Percentiles rank a stretch among this genome's conserved stretches.
Conservation (phyloP, 805 yeast genomes). For the Millerozyma miso region DNA sequence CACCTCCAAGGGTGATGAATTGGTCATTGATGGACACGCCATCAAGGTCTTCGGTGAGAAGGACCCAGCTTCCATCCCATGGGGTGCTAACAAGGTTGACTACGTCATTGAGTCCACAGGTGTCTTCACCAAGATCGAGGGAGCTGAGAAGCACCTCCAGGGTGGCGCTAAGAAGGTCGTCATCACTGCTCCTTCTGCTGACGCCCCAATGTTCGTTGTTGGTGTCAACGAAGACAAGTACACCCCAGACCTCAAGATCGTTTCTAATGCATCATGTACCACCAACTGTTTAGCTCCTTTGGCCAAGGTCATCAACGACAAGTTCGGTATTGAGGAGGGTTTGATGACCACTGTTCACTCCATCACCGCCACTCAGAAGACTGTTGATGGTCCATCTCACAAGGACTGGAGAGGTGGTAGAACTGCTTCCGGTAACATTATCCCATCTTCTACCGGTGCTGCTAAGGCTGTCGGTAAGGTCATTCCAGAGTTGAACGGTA, state of each 20-base stretch:
- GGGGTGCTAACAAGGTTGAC: constrained; percentile 81
- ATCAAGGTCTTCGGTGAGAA: constrained; percentile 72
- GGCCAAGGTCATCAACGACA: constrained; percentile 84
- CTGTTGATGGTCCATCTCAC: constrained; percentile 95
- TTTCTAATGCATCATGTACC: constrained; percentile 94
- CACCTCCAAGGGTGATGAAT: constrained; percentile 48
- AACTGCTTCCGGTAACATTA: constrained; percentile 92
- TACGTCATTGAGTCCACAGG: constrained; percentile 92
- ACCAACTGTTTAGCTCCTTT: constrained; percentile 94
- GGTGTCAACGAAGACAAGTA: constrained; percentile 86
- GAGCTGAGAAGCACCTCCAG: constrained; percentile 78
- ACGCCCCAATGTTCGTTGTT: constrained; percentile 92
- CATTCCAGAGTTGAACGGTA: constrained; percentile 85
- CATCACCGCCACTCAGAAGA: constrained; percentile 93
- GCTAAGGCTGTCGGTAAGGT: constrained; percentile 98
- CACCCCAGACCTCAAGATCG: constrained; percentile 68
- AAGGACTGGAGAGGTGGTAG: constrained; percentile 99
- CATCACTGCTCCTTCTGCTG: constrained; percentile 91
- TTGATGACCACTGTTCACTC: constrained; percentile 96
- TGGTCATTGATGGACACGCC: constrained; percentile 65
- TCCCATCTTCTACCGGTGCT: constrained; percentile 95
- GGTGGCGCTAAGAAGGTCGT: constrained; percentile 95
- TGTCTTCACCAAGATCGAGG: constrained; percentile 79
- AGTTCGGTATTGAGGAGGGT: constrained; percentile 85
- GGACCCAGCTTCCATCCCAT: constrained; percentile 84